phyloP scores from a whole-genome alignment of 2,329 filamentous ascomycete species.

The Teratosphaeria pseudoeucalypti region DNA sequence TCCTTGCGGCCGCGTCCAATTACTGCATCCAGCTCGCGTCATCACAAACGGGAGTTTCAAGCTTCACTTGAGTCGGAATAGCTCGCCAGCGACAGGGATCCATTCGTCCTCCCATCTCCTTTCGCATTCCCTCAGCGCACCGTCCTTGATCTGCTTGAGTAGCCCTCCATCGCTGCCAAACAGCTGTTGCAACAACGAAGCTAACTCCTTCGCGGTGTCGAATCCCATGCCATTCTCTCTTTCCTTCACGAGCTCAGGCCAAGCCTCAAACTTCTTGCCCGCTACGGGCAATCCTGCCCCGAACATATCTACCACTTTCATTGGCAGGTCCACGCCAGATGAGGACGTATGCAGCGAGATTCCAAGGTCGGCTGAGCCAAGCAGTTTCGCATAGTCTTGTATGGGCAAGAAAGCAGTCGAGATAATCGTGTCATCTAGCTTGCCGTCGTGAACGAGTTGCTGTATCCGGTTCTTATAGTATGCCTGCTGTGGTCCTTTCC shows the following conservation, averaged over 20 bases:
- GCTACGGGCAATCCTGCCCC: slow-evolving; percentile 84
- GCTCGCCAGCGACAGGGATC: slow-evolving; percentile 66
- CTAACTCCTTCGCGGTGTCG: slow-evolving; percentile 56
- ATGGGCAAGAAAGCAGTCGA: slow-evolving; percentile 76
- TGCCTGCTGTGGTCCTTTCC: slow-evolving; percentile 76
- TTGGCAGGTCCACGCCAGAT: slow-evolving; percentile 88
- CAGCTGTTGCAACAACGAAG: slow-evolving; percentile 51
- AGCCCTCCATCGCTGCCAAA: slow-evolving; percentile 46
- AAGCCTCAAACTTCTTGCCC: slow-evolving; percentile 73
- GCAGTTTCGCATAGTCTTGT: slow-evolving; percentile 70
- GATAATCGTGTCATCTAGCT: slow-evolving; percentile 61
- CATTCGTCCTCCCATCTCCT: slow-evolving; percentile 88
- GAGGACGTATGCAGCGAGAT: slow-evolving; percentile 88
- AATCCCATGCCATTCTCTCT: slow-evolving; percentile 82
- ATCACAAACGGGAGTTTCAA: background rate
- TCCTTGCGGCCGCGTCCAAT: background rate
- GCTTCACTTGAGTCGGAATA: background rate
- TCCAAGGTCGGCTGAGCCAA: slow-evolving; percentile 79
- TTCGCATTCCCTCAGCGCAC: slow-evolving; percentile 64
- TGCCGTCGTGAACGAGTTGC: slow-evolving; percentile 48
- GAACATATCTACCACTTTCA: slow-evolving; percentile 99
- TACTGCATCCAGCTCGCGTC: background rate
- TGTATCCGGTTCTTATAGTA: slow-evolving; percentile 60
- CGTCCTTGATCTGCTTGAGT: slow-evolving; percentile 58
- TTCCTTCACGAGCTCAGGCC: slow-evolving; percentile 81